Base-by-base conservation (phyloP, 345 rosid species). In the Brassica juncea region DNA sequence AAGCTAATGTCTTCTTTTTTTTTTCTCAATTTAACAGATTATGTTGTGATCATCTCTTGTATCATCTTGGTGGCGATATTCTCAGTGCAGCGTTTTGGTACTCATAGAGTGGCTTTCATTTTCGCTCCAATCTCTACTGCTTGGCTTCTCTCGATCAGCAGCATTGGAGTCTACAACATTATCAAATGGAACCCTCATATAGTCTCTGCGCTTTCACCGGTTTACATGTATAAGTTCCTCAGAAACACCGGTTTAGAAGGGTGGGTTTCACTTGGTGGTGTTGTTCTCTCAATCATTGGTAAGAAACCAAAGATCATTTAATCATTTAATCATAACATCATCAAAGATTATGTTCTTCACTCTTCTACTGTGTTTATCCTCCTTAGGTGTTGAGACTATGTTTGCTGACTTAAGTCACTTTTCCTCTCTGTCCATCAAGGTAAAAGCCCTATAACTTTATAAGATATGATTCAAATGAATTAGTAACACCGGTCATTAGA, bases 381-480 rank as follows among this genome's bases (percentile, higher is more conserved):
- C 35, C 64, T 70, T 85, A 94, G 98, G 98, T 80, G 92, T 87
- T 54, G 97, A 94, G 84, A 81, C 92, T 21, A 87, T 94, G 89
- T 91, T 89, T 84, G 90, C 97, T 57, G 93, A 88, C 79, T 83
- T 94, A 63, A 97, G 97, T 14, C 97, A 92, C 83, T 92, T 92
- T 88, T 84, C 97, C 73, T 86, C 94, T 62, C 73, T 88, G 42
- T 92, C 99, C 34, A 86, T 92, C 54, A 89, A 86, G 95, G 97
- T 94, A 14, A 84, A 68, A 39, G 3, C 54, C 44, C 57, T 70
- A 57, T 6, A 37, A 6, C 76, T 80, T 34, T 19, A 74, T 28
- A 61, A 52, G 19, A 49, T 61, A 62, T 61, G 70, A 27, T 16
- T 4, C 54, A 16, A 63, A 37, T 30, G 64, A 75, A 42, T 42